Evolutionary conservation across 2,329 filamentous ascomycete species (phyloP), one percentile per base, ranked within the genome.

Genomic region (Colletotrichum sp.): DNA sequence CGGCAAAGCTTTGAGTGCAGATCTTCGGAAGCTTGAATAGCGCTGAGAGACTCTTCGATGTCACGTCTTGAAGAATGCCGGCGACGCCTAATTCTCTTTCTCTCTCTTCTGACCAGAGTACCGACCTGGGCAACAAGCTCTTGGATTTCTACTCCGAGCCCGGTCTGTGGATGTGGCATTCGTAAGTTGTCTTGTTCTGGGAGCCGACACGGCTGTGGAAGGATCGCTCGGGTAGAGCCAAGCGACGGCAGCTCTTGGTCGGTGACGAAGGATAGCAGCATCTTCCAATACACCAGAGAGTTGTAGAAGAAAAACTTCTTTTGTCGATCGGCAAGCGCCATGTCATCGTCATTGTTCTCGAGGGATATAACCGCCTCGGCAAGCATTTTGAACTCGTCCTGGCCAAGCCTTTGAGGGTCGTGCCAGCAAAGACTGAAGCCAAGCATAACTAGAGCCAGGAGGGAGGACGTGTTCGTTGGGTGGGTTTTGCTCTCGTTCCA

Each of bases 361-460:
- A 66, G 34, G 3, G 55, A 30, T 11, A 27, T 8, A 4, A 72
- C 9, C 0, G 69, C 62, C 15, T 63, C 52, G 2, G 71, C 71
- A n/a, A 74, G 44, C 11, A 74, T 30, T 9, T 34, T 27, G 8
- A 74, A 74, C 11, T 74, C 66, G n/a, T 67, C 69, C 8, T 77
- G 72, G 12, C 91, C 91, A 6, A 92, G 84, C 66, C 90, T 89
- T 52, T 84, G 87, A 19, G 89, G 86, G 62, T 92, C 87, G 71
- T 92, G 90, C 91, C 91, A 93, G 44, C 89, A 89, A 7, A 91
- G 90, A 2, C 90, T 91, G 71, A 91, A 88, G 4, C 91, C 91
- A 1, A 92, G 86, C 79, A 93, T 87, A 55, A 92, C 86, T 34
- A 92, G 84, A 5, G 89, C 89, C n/a, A 93, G 79, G 12, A 92